Percentiles rank a stretch among this genome's conserved stretches.
Evolutionary conservation across 73 alveolate species (phyloP).

Genomic region (Symbiodinium pilosum): DNA sequence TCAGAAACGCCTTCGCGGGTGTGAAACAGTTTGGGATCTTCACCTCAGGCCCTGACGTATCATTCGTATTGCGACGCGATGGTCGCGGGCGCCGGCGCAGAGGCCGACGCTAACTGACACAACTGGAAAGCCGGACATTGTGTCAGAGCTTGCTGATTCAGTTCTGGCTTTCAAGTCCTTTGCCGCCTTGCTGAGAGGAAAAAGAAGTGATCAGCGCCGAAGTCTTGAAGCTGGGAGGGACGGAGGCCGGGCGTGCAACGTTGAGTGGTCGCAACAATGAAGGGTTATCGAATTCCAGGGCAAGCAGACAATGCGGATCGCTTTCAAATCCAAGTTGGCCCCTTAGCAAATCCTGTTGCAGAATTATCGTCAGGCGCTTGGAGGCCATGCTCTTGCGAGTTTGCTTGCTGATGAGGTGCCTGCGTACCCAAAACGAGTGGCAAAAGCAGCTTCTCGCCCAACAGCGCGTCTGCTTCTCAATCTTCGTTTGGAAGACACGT

Average conservation of each 20-base stretch:
- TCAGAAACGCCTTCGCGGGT: too few relatives aligned
- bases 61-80: slow-evolving; percentile 84
- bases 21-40: too few relatives aligned
- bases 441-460: slow-evolving; percentile 81
- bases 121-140: background rate
- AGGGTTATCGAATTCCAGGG: too few relatives aligned
- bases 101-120: background rate
- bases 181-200: background rate
- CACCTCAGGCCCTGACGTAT: slow-evolving; percentile 54
- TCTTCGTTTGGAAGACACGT: too few relatives aligned
- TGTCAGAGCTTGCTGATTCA: too few relatives aligned
- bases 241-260: background rate
- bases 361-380: background rate
- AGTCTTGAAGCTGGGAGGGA: background rate
- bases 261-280: too few relatives aligned
- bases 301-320: slow-evolving; percentile 66
- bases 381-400: background rate
- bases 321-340: slow-evolving; percentile 52
- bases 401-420: slow-evolving; percentile 16
- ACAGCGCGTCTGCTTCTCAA: slow-evolving; percentile 44
- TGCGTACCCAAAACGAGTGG: slow-evolving; percentile 85
- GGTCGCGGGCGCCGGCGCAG: slow-evolving; percentile 61
- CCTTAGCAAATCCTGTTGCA: background rate
- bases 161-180: too few relatives aligned
- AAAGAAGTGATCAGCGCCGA: background rate